Evolutionary conservation across 2,329 filamentous ascomycete genomes (phyloP).

Genomic region (Pseudogymnoascus sp.): DNA sequence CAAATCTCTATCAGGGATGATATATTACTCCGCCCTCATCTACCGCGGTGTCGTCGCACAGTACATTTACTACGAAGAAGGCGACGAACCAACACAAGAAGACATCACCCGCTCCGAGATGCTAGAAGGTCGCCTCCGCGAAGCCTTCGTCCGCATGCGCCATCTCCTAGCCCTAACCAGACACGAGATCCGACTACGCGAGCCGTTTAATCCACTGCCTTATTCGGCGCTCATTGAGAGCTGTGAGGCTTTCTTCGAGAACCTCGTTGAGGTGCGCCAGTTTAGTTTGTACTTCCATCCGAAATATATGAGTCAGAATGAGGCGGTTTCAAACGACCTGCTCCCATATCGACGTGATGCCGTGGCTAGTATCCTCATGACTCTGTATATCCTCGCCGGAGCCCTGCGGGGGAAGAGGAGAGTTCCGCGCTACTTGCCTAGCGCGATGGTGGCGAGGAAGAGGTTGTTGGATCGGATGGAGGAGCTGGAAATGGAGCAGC

Average conservation of each 20-base stretch:
- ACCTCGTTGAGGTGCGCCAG: constrained; percentile 49
- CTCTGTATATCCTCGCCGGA: constrained; percentile 50
- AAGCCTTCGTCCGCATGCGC: constrained; percentile 50
- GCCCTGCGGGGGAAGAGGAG: constrained; percentile 43
- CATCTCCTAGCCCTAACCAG: constrained; percentile 50
- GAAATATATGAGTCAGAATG: constrained; percentile 42
- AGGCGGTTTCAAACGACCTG: constrained; percentile 41
- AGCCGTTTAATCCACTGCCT: constrained; percentile 47
- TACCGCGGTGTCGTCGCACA: constrained; percentile 46
- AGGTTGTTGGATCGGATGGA: constrained; percentile 43
- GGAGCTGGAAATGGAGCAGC: constrained; percentile 36
- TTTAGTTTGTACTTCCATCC: constrained; percentile 51
- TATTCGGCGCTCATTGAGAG: constrained; percentile 48
- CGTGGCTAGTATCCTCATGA: constrained; percentile 49
- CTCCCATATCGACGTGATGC: constrained; percentile 47
- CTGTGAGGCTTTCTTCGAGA: constrained; percentile 52
- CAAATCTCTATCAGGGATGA: constrained; percentile 46
- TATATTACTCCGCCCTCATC: constrained; percentile 50
- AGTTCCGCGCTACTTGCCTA: constrained; percentile 50
- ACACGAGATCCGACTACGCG: constrained; percentile 51
- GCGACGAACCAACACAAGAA: constrained; percentile 41
- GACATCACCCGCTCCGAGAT: constrained; percentile 48
- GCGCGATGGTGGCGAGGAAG: constrained; percentile 45
- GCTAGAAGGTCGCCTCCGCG: constrained; percentile 50
- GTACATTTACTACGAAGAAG: constrained; percentile 52